Evolutionary conservation across 23 red algal species (phyloP).

Genomic region (Gracilaria gracilis): DNA sequence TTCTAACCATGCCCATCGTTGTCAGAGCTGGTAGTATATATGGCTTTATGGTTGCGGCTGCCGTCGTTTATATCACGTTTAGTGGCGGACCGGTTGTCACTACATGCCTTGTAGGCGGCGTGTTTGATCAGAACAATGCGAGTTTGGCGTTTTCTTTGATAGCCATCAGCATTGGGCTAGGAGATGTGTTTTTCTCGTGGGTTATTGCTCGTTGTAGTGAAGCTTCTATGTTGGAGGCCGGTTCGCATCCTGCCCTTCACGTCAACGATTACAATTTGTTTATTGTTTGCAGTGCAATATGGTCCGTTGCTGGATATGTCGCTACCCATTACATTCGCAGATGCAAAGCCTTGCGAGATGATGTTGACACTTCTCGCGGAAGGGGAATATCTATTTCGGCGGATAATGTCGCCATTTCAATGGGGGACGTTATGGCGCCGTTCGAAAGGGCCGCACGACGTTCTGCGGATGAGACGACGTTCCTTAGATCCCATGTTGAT

Average conservation of each 20-base stretch:
- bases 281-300: constrained; percentile 22
- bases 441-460: neutral
- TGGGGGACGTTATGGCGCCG: neutral
- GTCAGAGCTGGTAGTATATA: neutral
- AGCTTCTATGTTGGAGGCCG: neutral
- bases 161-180: constrained; percentile 34
- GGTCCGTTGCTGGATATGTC: constrained; percentile 22
- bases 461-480: neutral
- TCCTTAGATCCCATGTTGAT: neutral
- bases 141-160: constrained; percentile 56
- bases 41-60: constrained; percentile 31
- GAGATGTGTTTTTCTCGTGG: constrained; percentile 50
- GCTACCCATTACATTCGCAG: constrained; percentile 27
- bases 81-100: constrained; percentile 52
- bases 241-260: neutral
- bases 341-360: neutral
- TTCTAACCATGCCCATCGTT: neutral
- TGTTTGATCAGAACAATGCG: constrained; percentile 48
- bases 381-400: neutral
- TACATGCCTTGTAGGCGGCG: constrained; percentile 20
- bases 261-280: constrained; percentile 44
- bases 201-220: constrained; percentile 25
- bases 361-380: neutral
- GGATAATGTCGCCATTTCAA: neutral
- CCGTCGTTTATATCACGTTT: constrained; percentile 40